phyloP scores from a whole-genome alignment of 768 basidiomycete species.

The Leucocoprinus sp. region DNA sequence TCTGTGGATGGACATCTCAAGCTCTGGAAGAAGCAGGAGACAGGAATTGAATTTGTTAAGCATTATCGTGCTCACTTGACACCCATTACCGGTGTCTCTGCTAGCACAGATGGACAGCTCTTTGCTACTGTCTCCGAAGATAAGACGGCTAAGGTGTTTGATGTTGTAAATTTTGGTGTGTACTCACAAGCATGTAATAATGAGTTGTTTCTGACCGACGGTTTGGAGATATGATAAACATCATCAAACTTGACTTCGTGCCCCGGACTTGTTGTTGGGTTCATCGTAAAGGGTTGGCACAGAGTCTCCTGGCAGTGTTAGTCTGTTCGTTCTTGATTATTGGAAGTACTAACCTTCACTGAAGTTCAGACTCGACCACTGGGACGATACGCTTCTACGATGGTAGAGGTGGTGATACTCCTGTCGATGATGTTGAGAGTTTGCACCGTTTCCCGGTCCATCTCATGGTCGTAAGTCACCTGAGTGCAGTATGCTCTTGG shows the following conservation, averaged over 20 bases:
- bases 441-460: slow-evolving; percentile 89
- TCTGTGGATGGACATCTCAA: slow-evolving; percentile 94
- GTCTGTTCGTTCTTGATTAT: slow-evolving; percentile 16
- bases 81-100: slow-evolving; percentile 71
- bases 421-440: slow-evolving; percentile 66
- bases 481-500: neutral
- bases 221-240: slow-evolving; percentile 92
- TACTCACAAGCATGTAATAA: slow-evolving; percentile 1
- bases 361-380: slow-evolving; percentile 69
- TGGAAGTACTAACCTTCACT: slow-evolving; percentile 15
- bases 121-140: slow-evolving; percentile 92
- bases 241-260: slow-evolving; percentile 79
- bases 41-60: slow-evolving; percentile 96
- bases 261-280: slow-evolving; percentile 95
- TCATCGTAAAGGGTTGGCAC: slow-evolving; percentile 80
- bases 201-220: neutral
- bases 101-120: slow-evolving; percentile 85
- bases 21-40: slow-evolving; percentile 98
- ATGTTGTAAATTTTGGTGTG: slow-evolving; percentile 96
- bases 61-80: slow-evolving; percentile 90
- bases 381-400: slow-evolving; percentile 86
- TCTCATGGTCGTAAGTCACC: slow-evolving; percentile 70
- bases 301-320: slow-evolving; percentile 82
- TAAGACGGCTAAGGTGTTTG: slow-evolving; percentile 90
- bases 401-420: slow-evolving; percentile 75